Percentiles rank a stretch among this genome's conserved stretches.
Evolutionary conservation across 2,329 filamentous ascomycete genomes (phyloP).

Genomic region (Fusarium sp.): DNA sequence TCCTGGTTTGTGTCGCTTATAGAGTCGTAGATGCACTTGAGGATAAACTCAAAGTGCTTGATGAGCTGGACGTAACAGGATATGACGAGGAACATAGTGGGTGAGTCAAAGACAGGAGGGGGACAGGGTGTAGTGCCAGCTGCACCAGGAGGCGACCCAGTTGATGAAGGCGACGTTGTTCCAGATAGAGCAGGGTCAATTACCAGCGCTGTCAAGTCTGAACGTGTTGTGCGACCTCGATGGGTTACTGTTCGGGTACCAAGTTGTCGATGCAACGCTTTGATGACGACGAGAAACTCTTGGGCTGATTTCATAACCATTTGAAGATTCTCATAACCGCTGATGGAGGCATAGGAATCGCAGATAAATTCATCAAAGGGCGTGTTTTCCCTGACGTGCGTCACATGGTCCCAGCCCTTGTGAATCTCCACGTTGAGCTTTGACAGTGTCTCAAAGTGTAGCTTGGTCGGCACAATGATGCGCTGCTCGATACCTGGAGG

Average conservation of each 20-base stretch:
- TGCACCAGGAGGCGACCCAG: background rate
- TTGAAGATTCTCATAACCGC: constrained; percentile 39
- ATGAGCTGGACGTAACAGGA: constrained; percentile 47
- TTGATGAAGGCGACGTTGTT: constrained; percentile 5
- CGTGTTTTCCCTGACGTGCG: constrained; percentile 1
- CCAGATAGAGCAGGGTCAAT: constrained; percentile 9
- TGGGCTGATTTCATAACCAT: constrained; percentile 36
- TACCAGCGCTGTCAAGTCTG: constrained; percentile 13
- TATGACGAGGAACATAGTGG: constrained; percentile 45
- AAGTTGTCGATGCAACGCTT: constrained; percentile 40
- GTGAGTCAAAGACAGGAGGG: constrained; percentile 36
- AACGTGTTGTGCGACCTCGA: constrained; percentile 8
- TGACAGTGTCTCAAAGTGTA: constrained; percentile 37
- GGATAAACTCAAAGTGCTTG: constrained; percentile 40
- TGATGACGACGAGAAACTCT: constrained; percentile 44
- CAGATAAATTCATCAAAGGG: constrained; percentile 34
- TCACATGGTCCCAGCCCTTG: constrained; percentile 23
- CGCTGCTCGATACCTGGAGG: constrained; percentile 6
- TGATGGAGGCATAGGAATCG: constrained; percentile 7
- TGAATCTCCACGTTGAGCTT: constrained; percentile 40
- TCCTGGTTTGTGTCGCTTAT: constrained; percentile 21
- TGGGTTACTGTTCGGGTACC: constrained; percentile 19
- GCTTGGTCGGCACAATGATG: constrained; percentile 16
- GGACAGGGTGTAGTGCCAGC: constrained; percentile 4
- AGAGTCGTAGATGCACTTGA: constrained; percentile 35